Evolutionary conservation across 2,329 filamentous ascomycete genomes (phyloP).

Genomic region (Nigrograna mackinnonii): DNA sequence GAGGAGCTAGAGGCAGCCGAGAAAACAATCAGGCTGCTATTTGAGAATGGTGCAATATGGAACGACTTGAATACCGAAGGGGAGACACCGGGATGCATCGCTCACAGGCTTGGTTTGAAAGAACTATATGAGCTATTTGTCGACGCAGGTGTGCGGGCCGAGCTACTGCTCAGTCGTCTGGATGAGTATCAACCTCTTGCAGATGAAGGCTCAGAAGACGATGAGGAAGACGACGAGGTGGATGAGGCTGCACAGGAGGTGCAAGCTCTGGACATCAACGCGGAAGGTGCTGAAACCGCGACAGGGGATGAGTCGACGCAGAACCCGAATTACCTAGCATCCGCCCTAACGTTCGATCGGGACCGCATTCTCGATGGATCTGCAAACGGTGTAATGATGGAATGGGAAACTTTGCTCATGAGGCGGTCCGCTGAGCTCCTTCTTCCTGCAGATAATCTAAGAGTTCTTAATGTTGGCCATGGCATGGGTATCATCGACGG

Average conservation of each 20-base stretch:
- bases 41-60: constrained; percentile 93
- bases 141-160: constrained; percentile 86
- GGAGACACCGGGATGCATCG: constrained; percentile 91
- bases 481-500: constrained; percentile 57
- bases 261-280: constrained; percentile 23
- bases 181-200: constrained; percentile 78
- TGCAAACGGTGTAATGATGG: constrained; percentile 58
- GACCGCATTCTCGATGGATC: constrained; percentile 52
- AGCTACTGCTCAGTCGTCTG: constrained; percentile 80
- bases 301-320: constrained; percentile 39
- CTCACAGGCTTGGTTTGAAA: constrained; percentile 67
- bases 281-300: constrained; percentile 29
- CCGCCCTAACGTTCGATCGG: constrained; percentile 51
- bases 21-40: constrained; percentile 72
- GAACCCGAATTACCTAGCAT: constrained; percentile 53
- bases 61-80: constrained; percentile 87
- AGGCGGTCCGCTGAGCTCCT: constrained; percentile 48
- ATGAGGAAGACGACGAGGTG: constrained; percentile 48
- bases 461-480: constrained; percentile 55
- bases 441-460: constrained; percentile 40
- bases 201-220: constrained; percentile 57
- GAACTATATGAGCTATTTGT: constrained; percentile 82
- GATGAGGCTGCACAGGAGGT: constrained; percentile 15
- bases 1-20: constrained; percentile 58
- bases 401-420: constrained; percentile 57